phyloP scores from a whole-genome alignment of 2,329 filamentous ascomycete genomes.

The Xylaria hypoxylon region DNA sequence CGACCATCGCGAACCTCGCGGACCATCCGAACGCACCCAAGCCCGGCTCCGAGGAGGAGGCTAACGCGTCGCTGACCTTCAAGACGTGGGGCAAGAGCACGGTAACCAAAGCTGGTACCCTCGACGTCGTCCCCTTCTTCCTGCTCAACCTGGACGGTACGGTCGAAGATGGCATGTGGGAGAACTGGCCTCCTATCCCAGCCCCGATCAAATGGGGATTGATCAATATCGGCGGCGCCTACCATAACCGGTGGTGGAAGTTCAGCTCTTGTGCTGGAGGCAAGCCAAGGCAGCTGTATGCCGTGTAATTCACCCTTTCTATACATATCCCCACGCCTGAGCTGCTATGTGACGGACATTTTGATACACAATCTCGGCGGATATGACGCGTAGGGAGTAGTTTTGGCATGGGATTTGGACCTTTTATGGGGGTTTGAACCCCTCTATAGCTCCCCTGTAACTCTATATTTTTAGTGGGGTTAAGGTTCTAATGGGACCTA shows the following conservation, averaged over 20 bases:
- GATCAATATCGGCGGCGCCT: conserved; percentile 67
- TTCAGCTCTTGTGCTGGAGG: conserved; percentile 71
- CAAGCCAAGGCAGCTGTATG: conserved; percentile 65
- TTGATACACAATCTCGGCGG: not conserved
- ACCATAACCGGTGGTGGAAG: conserved; percentile 70
- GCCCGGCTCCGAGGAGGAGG: conserved; percentile 58
- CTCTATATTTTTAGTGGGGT: conserved; percentile 18
- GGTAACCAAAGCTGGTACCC: conserved; percentile 69
- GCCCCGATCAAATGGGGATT: conserved; percentile 69
- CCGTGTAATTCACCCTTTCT: conserved; percentile 50
- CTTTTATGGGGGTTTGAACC: conserved; percentile 1
- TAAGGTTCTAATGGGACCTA: not conserved
- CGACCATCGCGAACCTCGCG: conserved; percentile 62
- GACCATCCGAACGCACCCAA: conserved; percentile 63
- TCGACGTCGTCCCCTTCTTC: conserved; percentile 74
- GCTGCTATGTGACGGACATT: not conserved
- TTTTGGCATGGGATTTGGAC: not conserved
- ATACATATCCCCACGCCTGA: not conserved
- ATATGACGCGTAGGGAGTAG: conserved; percentile 2
- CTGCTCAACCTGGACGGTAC: conserved; percentile 71
- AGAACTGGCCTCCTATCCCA: conserved; percentile 74
- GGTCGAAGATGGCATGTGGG: conserved; percentile 69
- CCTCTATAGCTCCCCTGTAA: conserved; percentile 17
- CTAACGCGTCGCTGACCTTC: conserved; percentile 62
- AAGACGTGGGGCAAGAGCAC: conserved; percentile 72